These are phyloP conservation scores for Helenozyma baotianmanensis DNA, from an alignment of 805 yeast species.

Conservation along the genomic window DNA sequence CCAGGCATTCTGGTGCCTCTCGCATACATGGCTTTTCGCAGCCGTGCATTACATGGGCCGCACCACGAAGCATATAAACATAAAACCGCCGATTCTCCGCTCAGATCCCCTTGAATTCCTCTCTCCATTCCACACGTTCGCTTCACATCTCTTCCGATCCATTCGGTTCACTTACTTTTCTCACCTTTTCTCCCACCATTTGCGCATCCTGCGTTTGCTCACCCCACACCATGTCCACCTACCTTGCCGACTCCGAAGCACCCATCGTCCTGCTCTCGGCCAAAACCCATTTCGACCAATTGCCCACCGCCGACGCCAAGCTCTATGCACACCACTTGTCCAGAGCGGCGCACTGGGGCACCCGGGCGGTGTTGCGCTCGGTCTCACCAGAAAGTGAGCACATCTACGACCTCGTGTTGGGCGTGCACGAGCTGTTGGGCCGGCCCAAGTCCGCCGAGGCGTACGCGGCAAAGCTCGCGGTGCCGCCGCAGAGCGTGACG, in stretches of 20 bases:
- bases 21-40: not conserved
- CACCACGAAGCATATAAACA: too few relatives aligned
- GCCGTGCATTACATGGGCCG: not conserved
- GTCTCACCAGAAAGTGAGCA: slow-evolving; percentile 78
- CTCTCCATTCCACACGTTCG: too few relatives aligned
- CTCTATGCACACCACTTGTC: slow-evolving; percentile 78
- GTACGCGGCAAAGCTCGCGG: slow-evolving; percentile 32
- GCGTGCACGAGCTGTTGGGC: slow-evolving; percentile 47
- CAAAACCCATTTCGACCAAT: slow-evolving; percentile 60
- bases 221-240: slow-evolving; percentile 15
- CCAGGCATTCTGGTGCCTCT: not conserved
- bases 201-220: too few relatives aligned
- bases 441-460: slow-evolving; percentile 39
- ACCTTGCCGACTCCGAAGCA: slow-evolving; percentile 38
- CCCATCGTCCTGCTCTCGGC: slow-evolving; percentile 52
- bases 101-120: too few relatives aligned
- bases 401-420: slow-evolving; percentile 65
- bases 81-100: too few relatives aligned
- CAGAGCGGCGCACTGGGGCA: slow-evolving; percentile 79
- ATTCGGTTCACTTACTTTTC: too few relatives aligned
- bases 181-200: too few relatives aligned
- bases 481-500: slow-evolving; percentile 33
- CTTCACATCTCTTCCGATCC: too few relatives aligned
- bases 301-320: slow-evolving; percentile 54
- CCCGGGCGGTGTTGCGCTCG: slow-evolving; percentile 73